Percentiles rank a stretch among this genome's conserved stretches.
Conservation (phyloP, 2,329 filamentous ascomycete species). For the Apiospora koreana region DNA sequence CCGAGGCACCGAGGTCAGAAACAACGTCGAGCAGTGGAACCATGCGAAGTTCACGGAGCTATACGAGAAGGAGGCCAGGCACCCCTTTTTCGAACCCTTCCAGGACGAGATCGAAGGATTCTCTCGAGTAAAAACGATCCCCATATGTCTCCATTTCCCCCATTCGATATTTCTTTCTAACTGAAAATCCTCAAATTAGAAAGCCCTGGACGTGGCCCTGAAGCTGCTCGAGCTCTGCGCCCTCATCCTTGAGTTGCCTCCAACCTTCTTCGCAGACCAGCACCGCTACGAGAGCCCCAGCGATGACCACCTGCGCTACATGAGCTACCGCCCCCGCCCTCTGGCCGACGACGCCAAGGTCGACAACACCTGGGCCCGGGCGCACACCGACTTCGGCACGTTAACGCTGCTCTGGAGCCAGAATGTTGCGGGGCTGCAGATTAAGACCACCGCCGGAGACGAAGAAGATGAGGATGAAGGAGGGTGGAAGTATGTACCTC, state of each 20-base stretch:
- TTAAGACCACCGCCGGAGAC: conserved; percentile 22
- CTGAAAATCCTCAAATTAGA: too few species aligned
- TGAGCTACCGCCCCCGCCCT: conserved; percentile 50
- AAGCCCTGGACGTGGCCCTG: conserved; percentile 12
- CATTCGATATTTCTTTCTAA: too few species aligned
- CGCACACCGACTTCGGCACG: conserved; percentile 53
- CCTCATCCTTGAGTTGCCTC: conserved; percentile 56
- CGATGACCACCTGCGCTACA: conserved; percentile 58
- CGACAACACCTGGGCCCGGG: conserved; percentile 28
- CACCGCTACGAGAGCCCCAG: conserved; percentile 53
- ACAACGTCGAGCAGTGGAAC: conserved; percentile 57
- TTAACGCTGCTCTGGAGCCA: conserved; percentile 56
- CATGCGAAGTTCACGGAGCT: conserved; percentile 50
- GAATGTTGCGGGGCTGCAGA: conserved; percentile 53
- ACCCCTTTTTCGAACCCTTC: conserved; percentile 38
- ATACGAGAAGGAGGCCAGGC: conserved; percentile 38
- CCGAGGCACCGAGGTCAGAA: conserved; percentile 31
- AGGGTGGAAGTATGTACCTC: neutral
- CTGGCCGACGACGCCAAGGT: conserved; percentile 38
- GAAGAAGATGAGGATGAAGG: neutral
- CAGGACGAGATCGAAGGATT: conserved; percentile 52
- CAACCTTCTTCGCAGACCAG: conserved; percentile 51
- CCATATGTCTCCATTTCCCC: too few species aligned
- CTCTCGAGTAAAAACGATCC: conserved; percentile 35
- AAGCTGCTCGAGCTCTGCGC: conserved; percentile 31